Conservation (phyloP, 2,329 filamentous ascomycete species). For the Sarocladium strictum region DNA sequence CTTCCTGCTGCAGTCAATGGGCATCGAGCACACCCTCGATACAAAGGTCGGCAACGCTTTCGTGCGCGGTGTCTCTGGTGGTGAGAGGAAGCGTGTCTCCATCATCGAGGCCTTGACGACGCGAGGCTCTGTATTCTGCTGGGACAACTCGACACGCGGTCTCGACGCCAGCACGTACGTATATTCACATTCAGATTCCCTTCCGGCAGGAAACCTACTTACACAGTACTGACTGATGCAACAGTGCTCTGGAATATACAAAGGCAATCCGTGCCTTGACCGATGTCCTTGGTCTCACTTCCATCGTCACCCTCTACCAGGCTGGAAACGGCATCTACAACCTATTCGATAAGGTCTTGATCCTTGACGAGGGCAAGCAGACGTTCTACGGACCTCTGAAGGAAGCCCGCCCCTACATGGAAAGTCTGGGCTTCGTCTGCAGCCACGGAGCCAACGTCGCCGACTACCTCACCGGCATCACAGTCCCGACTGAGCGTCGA, state of each 20-base stretch:
- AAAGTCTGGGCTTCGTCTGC: slow-evolving; percentile 57
- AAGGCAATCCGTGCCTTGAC: slow-evolving; percentile 59
- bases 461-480: slow-evolving; percentile 61
- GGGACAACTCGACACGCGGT: slow-evolving; percentile 63
- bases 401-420: slow-evolving; percentile 59
- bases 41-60: slow-evolving; percentile 65
- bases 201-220: too few relatives aligned
- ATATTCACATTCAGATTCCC: too few relatives aligned
- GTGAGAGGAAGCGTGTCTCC: slow-evolving; percentile 63
- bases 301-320: slow-evolving; percentile 63
- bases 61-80: slow-evolving; percentile 60
- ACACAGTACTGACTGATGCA: too few relatives aligned
- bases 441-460: slow-evolving; percentile 56
- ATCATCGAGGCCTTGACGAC: slow-evolving; percentile 60
- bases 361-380: slow-evolving; percentile 60
- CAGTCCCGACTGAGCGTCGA: slow-evolving; percentile 61
- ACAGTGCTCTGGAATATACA: slow-evolving; percentile 48
- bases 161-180: slow-evolving; percentile 56
- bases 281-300: slow-evolving; percentile 52
- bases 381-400: slow-evolving; percentile 58
- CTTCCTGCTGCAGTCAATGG: slow-evolving; percentile 45
- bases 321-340: slow-evolving; percentile 65
- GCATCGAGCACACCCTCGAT: slow-evolving; percentile 52
- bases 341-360: slow-evolving; percentile 63
- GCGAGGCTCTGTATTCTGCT: slow-evolving; percentile 54